Conservation (phyloP, 306 rosid species). For the Casuarina glauca region DNA sequence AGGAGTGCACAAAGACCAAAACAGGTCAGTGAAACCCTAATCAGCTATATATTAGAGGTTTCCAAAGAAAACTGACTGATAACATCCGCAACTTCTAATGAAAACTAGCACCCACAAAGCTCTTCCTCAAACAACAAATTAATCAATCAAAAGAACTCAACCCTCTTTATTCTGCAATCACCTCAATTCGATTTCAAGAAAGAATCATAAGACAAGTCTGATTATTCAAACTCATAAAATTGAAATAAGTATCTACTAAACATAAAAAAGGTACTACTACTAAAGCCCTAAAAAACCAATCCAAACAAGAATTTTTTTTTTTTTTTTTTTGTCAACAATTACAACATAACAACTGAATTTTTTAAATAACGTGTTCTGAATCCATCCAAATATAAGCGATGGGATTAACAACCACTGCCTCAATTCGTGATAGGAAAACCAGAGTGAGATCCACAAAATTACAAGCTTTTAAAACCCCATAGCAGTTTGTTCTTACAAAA, state of each 20-base stretch:
- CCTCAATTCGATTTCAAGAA: background rate
- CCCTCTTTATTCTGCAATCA: background rate
- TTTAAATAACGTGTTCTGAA: background rate
- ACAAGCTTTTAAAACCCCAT: background rate
- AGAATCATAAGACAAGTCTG: background rate
- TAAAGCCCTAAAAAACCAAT: background rate
- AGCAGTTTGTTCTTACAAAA: background rate
- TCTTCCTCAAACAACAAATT: background rate
- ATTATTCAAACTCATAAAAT: background rate
- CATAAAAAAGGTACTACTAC: background rate
- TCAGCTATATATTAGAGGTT: background rate
- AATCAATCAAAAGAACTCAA: background rate
- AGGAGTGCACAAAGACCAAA: background rate
- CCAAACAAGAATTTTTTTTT: background rate
- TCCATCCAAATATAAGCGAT: background rate
- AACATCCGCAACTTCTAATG: no score
- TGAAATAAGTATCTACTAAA: background rate
- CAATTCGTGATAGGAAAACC: background rate
- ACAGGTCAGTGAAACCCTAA: background rate
- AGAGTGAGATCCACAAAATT: background rate
- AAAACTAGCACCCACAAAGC: background rate
- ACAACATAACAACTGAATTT: no score
- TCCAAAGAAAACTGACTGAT: no score
- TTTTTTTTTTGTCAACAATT: no score
- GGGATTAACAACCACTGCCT: background rate